Base-by-base conservation (phyloP, 1,284 basidiomycete genomes). In the Albatrellus sp. region DNA sequence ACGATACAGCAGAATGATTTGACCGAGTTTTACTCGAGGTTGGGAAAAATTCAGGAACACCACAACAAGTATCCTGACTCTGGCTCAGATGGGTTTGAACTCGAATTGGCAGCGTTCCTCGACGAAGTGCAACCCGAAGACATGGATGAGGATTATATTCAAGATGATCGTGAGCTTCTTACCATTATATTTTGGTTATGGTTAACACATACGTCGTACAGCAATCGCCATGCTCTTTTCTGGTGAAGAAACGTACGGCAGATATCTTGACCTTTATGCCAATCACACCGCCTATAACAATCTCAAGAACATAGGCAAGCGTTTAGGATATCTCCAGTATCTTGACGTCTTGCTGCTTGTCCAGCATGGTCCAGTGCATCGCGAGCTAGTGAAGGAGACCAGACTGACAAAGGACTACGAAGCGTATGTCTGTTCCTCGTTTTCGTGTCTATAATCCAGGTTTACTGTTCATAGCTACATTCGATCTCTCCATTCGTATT, bases 1-100 rank as follows among this genome's bases (percentile, higher is more conserved):
- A 73, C 63, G 46, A 62, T 46, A 43, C 73, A 73, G 54, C 74
- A 71, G 42, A 79, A 80, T 57, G 89, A 96, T 61, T 70, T 97
- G 41, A 78, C 80, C 40, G 89, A 93, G 61, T 99, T 98, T 70
- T 98, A 99, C 68, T 69, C 78, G 57, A 82, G 94, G 61, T 81
- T 98, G 66, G 82, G 79, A 58, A 89, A 86, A 72, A 80, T 98
- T 62, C 90, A 92, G 68, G 91, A 94, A 58, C 91, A 97, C 73
- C 86, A 98, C 72, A 75, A 76, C 62, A 91, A 90, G 70, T 96
- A 98, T 72, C 91, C 90, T 64, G 84, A 90, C 67, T 72, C 82
- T 64, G 74, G 80, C 59, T 70, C 83, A 67, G 78, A 80, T 59
- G 78, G 81, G 53, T 80, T 90, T 64, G 76, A 90, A 61, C 69